These are phyloP conservation scores for Backusella tarrabulga DNA, from an alignment of 192 early-diverging fungal species.

Conservation along the genomic window DNA sequence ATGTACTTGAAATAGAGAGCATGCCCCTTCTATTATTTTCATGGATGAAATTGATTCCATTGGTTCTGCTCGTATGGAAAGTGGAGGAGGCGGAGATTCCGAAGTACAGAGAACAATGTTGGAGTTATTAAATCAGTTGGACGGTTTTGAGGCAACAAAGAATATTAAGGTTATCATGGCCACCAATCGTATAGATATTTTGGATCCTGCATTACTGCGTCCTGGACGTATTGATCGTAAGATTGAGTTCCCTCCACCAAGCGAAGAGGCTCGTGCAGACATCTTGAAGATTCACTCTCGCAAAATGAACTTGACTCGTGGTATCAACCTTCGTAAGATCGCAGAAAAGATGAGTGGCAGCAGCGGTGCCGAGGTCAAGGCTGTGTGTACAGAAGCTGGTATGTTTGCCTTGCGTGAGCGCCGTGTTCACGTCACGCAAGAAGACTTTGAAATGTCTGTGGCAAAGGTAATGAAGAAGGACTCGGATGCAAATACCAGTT, in stretches of 20 bases:
- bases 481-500: constrained; percentile 92
- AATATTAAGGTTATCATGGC: constrained; percentile 94
- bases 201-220: constrained; percentile 84
- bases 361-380: constrained; percentile 88
- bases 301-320: constrained; percentile 89
- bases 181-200: constrained; percentile 89
- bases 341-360: constrained; percentile 84
- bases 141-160: constrained; percentile 88
- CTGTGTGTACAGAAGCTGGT: constrained; percentile 85
- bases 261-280: constrained; percentile 80
- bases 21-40: constrained; percentile 90
- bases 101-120: constrained; percentile 92
- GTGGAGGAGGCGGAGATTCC: constrained; percentile 77
- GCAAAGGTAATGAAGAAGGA: constrained; percentile 99
- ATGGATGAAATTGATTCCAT: constrained; percentile 95
- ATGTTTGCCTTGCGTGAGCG: constrained; percentile 94
- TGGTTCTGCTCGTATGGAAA: constrained; percentile 81
- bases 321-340: constrained; percentile 88
- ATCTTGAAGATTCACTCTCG: constrained; percentile 91
- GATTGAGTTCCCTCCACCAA: constrained; percentile 90
- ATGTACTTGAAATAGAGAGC: constrained; percentile 54
- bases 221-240: constrained; percentile 91
- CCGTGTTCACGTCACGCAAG: constrained; percentile 98
- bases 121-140: constrained; percentile 86
- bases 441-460: constrained; percentile 99